phyloP scores from a whole-genome alignment of 495 filamentous ascomycete genomes.

The Penicillium manginii region DNA sequence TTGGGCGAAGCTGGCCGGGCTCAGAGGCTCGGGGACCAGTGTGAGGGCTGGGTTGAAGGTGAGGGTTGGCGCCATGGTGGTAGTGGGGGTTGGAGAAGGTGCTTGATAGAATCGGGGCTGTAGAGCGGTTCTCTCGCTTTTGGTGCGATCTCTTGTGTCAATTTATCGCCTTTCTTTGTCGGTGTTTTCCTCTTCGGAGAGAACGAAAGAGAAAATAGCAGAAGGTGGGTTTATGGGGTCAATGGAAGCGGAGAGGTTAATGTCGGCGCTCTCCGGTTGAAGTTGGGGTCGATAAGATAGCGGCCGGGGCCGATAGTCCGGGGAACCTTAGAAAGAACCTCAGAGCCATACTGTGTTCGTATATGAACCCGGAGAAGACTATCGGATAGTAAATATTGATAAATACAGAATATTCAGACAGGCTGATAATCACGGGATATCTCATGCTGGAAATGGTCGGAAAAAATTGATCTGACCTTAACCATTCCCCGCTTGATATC shows the following conservation, averaged over 20 bases:
- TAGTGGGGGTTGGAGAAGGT: background rate
- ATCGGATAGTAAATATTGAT: too few relatives aligned
- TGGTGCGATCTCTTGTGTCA: too few relatives aligned
- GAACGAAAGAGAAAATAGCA: background rate
- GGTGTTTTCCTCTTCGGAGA: too few relatives aligned
- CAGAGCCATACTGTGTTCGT: too few relatives aligned
- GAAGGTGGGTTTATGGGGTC: background rate
- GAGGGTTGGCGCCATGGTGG: conserved; percentile 37
- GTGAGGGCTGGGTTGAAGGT: conserved; percentile 34
- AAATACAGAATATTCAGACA: too few relatives aligned
- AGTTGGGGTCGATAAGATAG: background rate
- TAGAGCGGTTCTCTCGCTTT: background rate
- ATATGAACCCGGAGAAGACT: too few relatives aligned
- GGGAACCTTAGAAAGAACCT: background rate
- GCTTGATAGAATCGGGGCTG: background rate
- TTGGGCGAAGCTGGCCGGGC: conserved; percentile 65
- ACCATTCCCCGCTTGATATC: too few relatives aligned
- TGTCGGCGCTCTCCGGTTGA: background rate
- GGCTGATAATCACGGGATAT: too few relatives aligned
- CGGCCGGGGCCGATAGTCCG: conserved; percentile 4
- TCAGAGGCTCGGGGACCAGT: conserved; percentile 62
- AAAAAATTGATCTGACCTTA: too few relatives aligned
- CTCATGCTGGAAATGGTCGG: too few relatives aligned
- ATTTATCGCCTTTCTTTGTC: too few relatives aligned
- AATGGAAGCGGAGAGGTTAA: conserved; percentile 1